Evolutionary conservation across 805 yeast species (phyloP).

Genomic region (Brettanomyces bruxellensis): DNA sequence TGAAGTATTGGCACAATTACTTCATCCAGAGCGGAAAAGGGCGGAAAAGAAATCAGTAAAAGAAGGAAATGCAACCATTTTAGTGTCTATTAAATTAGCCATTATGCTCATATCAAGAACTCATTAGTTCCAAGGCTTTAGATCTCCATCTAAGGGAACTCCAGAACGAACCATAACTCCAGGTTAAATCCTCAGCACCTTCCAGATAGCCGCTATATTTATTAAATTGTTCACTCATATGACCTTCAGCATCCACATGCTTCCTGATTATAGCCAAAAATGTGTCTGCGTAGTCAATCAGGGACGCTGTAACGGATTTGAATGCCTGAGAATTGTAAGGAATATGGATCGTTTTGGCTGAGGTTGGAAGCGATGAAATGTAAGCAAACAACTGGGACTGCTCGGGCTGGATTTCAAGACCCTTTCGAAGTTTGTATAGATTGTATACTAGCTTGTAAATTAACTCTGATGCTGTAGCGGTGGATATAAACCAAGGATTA

Average conservation of each 20-base stretch:
- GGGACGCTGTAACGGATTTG: constrained; percentile 32
- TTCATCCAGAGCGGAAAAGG: background rate
- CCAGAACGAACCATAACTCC: constrained; percentile 83
- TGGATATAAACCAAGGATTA: constrained; percentile 88
- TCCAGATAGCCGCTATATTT: constrained; percentile 72
- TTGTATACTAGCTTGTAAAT: constrained; percentile 46
- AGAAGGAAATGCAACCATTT: background rate
- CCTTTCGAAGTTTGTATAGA: constrained; percentile 28
- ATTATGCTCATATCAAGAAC: background rate
- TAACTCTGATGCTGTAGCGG: constrained; percentile 60
- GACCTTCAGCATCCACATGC: constrained; percentile 58
- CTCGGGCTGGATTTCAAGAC: constrained; percentile 29
- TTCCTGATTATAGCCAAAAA: constrained; percentile 49
- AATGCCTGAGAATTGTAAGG: constrained; percentile 35
- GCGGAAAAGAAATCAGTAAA: background rate
- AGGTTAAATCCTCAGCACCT: constrained; percentile 82
- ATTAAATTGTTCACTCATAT: constrained; percentile 85
- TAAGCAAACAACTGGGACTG: constrained; percentile 13
- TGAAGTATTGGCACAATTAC: too few species aligned
- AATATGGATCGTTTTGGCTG: constrained; percentile 9
- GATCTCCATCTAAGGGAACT: constrained; percentile 58
- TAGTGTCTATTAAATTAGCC: too few species aligned
- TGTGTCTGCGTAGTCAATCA: constrained; percentile 57
- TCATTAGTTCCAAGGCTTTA: constrained; percentile 25
- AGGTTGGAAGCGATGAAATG: constrained; percentile 14